Evolutionary conservation across 169 alveolate species (phyloP), one percentile per base, ranked within the genome.

Genomic region (Plasmodium reichenowi): DNA sequence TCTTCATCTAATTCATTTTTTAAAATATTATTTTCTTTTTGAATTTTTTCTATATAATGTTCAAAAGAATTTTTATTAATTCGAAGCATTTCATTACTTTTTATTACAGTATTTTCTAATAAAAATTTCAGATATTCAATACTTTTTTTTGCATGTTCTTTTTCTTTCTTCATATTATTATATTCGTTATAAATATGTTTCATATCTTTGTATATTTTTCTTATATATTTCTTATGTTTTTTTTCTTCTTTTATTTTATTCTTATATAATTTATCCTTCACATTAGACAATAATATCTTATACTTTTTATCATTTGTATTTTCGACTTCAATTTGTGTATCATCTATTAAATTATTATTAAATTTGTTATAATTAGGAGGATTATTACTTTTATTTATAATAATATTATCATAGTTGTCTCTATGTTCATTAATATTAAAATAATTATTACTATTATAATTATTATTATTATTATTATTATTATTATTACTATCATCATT

Each of bases 1-100:
- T 80, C 90, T 80, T 80, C 90, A 68, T 80, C 90, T 56, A 80
- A 70, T 48, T 80, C 90, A 20, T 54, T 80, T 68, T 80, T 80
- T 29, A 80, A 68, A 56, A 80, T 29, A 6, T 32, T 10, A 80
- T 80, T 80, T 80, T 80, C 90, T 56, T 80, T 80, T 10, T 72
- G 75, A 10, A 80, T 80, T 54, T 80, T 80, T n/a, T 80, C 73
- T 10, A 80, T 80, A 80, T 80, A 80, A 17, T 12, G 7, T 32
- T 80, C 67, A 54, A 80, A 67, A 1, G 90, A 80, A 45, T 56
- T 66, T 80, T 80, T 80, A 58, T 80, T 80, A 17, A 68, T 45
- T 63, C 90, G 67, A 2, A 80, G 13, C 48, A 80, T 71, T 50
- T 80, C 85, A 29, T 80, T 80, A 15, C 74, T 80, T 56, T 80